phyloP scores from a whole-genome alignment of 164 flowering plant species.

The Piper betle region DNA sequence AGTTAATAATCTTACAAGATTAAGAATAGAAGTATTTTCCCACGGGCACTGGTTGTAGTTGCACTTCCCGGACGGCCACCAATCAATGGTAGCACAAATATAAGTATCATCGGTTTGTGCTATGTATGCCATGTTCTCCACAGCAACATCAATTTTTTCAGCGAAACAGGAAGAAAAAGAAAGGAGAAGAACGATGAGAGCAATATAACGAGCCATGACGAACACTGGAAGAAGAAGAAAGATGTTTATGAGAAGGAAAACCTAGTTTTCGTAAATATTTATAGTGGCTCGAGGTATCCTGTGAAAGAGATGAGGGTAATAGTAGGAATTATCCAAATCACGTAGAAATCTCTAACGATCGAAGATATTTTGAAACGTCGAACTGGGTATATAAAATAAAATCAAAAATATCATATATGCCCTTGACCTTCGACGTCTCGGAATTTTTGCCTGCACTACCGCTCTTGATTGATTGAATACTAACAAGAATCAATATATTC shows the following conservation, averaged over 20 bases:
- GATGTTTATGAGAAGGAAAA: too few species aligned
- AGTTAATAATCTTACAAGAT: conserved; percentile 2
- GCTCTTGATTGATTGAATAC: too few species aligned
- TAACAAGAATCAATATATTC: too few species aligned
- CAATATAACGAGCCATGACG: neutral
- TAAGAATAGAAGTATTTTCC: conserved; percentile 1
- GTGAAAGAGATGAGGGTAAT: neutral
- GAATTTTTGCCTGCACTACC: too few species aligned
- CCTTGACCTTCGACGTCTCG: too few species aligned
- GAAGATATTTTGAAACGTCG: neutral
- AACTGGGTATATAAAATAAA: too few species aligned
- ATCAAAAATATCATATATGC: too few species aligned
- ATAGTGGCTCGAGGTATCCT: neutral
- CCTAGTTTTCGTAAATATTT: too few species aligned
- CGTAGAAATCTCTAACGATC: neutral
- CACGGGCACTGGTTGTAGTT: conserved; percentile 15
- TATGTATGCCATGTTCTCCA: conserved; percentile 16
- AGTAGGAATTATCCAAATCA: neutral
- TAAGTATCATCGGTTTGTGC: conserved; percentile 43
- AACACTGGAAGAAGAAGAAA: neutral
- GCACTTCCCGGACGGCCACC: conserved; percentile 49
- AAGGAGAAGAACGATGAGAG: conserved; percentile 1
- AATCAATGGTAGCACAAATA: conserved; percentile 47
- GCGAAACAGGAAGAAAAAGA: conserved; percentile 1
- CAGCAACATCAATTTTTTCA: conserved; percentile 19